Conservation (phyloP, 1,139 yeast species). For the Candida glucosophila region DNA sequence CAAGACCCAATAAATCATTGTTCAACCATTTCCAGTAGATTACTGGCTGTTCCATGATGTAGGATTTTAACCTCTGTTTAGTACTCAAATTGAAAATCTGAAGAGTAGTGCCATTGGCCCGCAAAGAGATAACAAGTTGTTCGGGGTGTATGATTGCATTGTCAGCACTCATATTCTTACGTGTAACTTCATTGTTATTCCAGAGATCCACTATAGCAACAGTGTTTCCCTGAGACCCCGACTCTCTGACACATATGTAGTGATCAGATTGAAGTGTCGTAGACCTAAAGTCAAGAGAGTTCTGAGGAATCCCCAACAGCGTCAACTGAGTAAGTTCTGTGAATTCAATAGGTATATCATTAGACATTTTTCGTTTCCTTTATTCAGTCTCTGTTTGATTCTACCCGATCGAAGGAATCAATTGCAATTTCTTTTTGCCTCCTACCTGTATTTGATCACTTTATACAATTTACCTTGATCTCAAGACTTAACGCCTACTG, state of each 20-base stretch:
- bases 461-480: too few relatives aligned
- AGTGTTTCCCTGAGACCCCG: conserved; percentile 65
- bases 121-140: conserved; percentile 79
- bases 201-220: conserved; percentile 88
- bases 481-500: too few relatives aligned
- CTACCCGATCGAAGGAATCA: too few relatives aligned
- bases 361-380: conserved; percentile 20
- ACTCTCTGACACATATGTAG: conserved; percentile 84
- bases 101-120: conserved; percentile 93
- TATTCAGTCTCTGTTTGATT: conserved; percentile 2
- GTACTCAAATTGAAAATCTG: conserved; percentile 88
- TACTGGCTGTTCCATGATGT: conserved; percentile 81
- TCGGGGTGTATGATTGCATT: conserved; percentile 94
- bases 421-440: too few relatives aligned
- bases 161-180: conserved; percentile 96
- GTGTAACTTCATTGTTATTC: conserved; percentile 62
- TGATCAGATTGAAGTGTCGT: conserved; percentile 91
- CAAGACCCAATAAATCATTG: conserved; percentile 67
- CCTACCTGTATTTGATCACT: too few relatives aligned
- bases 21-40: conserved; percentile 94
- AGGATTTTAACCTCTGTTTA: conserved; percentile 84
- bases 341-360: conserved; percentile 89
- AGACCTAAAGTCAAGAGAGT: conserved; percentile 83
- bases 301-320: conserved; percentile 72
- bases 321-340: conserved; percentile 89